phyloP scores from a whole-genome alignment of 352 stramenopile genomes.

The Globisporangium cylindrosporum region DNA sequence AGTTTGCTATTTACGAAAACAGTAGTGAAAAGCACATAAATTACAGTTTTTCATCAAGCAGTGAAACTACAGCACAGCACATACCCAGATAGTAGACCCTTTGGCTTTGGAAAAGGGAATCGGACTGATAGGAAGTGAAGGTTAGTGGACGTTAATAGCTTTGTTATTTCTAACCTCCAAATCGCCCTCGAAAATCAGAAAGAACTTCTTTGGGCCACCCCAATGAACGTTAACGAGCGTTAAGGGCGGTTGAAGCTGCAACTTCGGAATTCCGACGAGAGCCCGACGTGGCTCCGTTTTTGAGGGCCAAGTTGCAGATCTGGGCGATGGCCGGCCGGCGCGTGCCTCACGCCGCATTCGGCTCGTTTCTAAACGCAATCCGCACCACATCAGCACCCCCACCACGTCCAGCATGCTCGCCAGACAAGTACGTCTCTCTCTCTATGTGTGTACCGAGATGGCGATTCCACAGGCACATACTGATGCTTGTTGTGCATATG shows the following conservation, averaged over 20 bases:
- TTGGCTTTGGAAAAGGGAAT: not conserved
- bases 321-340: not conserved
- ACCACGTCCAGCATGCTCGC: slow-evolving; percentile 26
- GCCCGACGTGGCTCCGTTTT: slow-evolving; percentile 11
- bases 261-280: slow-evolving; percentile 14
- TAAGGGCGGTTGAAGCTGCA: slow-evolving; percentile 13
- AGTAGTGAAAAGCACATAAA: not conserved
- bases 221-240: not conserved
- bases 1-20: not conserved
- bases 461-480: not conserved
- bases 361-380: slow-evolving; percentile 3
- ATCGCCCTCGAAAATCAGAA: not conserved
- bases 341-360: slow-evolving; percentile 5
- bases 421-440: slow-evolving; percentile 25
- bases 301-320: not conserved
- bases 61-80: not conserved
- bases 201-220: not conserved
- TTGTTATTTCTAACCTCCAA: not conserved
- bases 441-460: not conserved
- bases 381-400: not conserved
- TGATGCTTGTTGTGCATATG: not conserved
- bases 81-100: not conserved
- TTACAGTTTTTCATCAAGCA: no score
- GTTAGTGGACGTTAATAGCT: not conserved
- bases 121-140: not conserved